Conservation (phyloP, 257 asterid genomes). For the Nicotiana tabacum region DNA sequence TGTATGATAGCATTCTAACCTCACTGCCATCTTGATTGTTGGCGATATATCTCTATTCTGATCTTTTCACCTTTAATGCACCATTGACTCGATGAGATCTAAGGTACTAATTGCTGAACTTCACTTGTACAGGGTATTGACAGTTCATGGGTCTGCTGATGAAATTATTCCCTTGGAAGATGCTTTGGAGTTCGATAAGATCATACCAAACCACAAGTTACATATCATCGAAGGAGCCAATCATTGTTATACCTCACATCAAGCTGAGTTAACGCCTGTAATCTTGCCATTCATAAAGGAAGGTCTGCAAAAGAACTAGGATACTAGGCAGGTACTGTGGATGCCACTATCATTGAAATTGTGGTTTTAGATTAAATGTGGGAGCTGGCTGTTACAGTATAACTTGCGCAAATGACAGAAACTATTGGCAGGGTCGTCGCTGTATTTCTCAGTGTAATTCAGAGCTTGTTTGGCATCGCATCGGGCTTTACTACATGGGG, state of each 20-base stretch:
- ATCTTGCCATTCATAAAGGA: constrained; percentile 50
- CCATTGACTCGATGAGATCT: background rate
- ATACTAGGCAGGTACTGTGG: constrained; percentile 5
- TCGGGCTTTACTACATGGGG: background rate
- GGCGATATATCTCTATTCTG: background rate
- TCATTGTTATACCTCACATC: constrained; percentile 51
- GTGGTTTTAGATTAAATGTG: background rate
- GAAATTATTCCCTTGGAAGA: constrained; percentile 50
- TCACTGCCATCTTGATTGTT: background rate
- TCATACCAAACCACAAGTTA: constrained; percentile 50
- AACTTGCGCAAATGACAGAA: background rate
- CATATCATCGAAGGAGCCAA: constrained; percentile 52
- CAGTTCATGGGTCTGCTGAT: constrained; percentile 70
- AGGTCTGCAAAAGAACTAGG: constrained; percentile 28
- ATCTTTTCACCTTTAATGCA: background rate
- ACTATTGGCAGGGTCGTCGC: background rate
- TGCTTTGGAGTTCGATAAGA: constrained; percentile 55
- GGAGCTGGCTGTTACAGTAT: background rate
- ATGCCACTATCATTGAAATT: background rate
- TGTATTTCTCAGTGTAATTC: background rate
- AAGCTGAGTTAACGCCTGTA: constrained; percentile 36
- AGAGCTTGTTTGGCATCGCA: background rate
- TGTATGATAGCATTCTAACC: background rate
- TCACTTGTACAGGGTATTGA: constrained; percentile 44
- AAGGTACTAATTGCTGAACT: background rate